Percentiles rank a stretch among this genome's conserved stretches.
These are phyloP conservation scores for Cordyceps tenuipes DNA, from an alignment of 2,329 filamentous ascomycete species.

Conservation along the genomic window DNA sequence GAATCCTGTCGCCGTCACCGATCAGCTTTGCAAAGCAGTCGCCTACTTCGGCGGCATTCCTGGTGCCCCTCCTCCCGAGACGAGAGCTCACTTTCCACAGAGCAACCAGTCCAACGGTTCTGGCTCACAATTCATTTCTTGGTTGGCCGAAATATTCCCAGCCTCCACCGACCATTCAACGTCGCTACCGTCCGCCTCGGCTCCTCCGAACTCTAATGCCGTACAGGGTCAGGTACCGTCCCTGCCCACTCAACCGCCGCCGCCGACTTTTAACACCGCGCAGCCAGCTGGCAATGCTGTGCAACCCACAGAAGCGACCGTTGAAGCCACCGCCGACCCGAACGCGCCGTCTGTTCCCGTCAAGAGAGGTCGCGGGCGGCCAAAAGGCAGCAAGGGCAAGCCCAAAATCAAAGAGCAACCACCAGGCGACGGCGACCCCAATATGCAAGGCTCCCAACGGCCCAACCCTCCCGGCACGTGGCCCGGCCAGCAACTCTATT, in stretches of 20 bases:
- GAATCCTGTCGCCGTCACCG: slow-evolving; percentile 48
- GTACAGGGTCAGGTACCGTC: background rate
- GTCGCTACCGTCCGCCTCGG: background rate
- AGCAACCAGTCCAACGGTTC: slow-evolving; percentile 49
- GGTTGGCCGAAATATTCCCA: slow-evolving; percentile 57
- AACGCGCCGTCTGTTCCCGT: slow-evolving; percentile 14
- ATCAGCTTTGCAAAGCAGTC: slow-evolving; percentile 54
- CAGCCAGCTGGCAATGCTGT: background rate
- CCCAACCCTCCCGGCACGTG: background rate
- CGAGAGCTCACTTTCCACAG: slow-evolving; percentile 43
- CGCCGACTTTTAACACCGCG: background rate
- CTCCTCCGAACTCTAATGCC: background rate
- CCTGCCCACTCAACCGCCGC: background rate
- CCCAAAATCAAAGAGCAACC: slow-evolving; percentile 36
- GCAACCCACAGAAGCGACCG: background rate
- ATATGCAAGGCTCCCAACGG: slow-evolving; percentile 1
- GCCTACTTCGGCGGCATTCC: slow-evolving; percentile 57
- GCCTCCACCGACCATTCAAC: slow-evolving; percentile 9
- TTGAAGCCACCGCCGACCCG: background rate
- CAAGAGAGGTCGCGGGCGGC: slow-evolving; percentile 43
- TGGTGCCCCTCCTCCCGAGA: slow-evolving; percentile 42
- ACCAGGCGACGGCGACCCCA: background rate
- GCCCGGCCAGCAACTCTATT: background rate
- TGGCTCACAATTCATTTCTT: slow-evolving; percentile 51
- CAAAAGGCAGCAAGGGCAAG: slow-evolving; percentile 51